phyloP scores from a whole-genome alignment of 208 protist genomes.

The Crithidia mellificae region DNA sequence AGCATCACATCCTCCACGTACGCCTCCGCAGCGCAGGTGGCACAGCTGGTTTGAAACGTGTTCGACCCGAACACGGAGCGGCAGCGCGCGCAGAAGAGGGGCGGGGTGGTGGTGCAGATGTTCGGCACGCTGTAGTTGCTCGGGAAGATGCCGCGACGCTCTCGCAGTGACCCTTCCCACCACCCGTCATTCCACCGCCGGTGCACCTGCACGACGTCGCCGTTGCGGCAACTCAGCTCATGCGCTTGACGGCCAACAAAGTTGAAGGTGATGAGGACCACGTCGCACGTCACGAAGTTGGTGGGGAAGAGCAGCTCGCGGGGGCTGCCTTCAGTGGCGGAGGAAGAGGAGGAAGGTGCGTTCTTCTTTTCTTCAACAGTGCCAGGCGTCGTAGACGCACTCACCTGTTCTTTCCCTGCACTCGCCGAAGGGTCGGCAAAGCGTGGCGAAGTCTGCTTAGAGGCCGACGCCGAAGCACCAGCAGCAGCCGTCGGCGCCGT shows the following conservation, averaged over 20 bases:
- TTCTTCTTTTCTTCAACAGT: no score
- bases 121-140: constrained; percentile 88
- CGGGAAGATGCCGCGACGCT: constrained; percentile 78
- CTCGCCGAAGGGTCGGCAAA: constrained; percentile 18
- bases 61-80: constrained; percentile 38
- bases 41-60: constrained; percentile 26
- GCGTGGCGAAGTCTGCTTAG: not conserved
- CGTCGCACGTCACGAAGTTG: constrained; percentile 75
- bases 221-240: constrained; percentile 48
- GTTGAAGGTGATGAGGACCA: constrained; percentile 58
- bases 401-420: not conserved
- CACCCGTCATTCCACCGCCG: constrained; percentile 88
- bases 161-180: constrained; percentile 78
- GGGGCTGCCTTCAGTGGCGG: not conserved
- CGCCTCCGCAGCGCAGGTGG: constrained; percentile 42
- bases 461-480: not conserved
- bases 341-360: not conserved
- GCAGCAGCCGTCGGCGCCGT: constrained; percentile 5
- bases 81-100: constrained; percentile 72
- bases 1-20: constrained; percentile 51
- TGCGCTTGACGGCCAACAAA: constrained; percentile 48
- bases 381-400: not conserved
- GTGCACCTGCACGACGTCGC: constrained; percentile 74
- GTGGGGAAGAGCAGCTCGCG: constrained; percentile 56
- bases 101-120: constrained; percentile 45